Conservation (phyloP, 1,284 basidiomycete species). For the Sporisorium iseilematis-ciliati region DNA sequence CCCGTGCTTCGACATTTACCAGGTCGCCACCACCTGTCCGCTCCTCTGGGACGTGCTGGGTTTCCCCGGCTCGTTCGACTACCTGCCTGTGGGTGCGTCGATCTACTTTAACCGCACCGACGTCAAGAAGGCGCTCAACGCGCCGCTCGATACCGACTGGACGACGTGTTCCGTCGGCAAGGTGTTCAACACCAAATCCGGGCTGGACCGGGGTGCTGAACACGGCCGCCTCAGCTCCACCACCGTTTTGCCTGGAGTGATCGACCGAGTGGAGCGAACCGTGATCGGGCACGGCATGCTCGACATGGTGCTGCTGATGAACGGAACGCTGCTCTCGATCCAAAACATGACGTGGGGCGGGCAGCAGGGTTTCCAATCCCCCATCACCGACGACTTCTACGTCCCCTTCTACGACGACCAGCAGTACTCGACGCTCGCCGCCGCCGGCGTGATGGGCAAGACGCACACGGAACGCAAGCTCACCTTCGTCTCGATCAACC, state of each 20-base stretch:
- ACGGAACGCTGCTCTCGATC: constrained; percentile 58
- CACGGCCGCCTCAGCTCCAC: constrained; percentile 19
- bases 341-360: constrained; percentile 68
- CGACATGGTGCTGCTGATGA: constrained; percentile 59
- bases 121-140: constrained; percentile 63
- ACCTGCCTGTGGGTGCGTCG: constrained; percentile 24
- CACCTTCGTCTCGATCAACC: constrained; percentile 52
- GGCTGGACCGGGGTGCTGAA: constrained; percentile 30
- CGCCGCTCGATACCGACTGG: constrained; percentile 47
- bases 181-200: constrained; percentile 48
- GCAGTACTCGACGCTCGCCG: constrained; percentile 27
- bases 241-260: constrained; percentile 53
- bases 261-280: constrained; percentile 56
- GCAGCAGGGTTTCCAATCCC: constrained; percentile 61
- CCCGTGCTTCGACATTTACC: constrained; percentile 53
- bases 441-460: constrained; percentile 36
- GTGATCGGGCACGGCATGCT: constrained; percentile 62
- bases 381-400: constrained; percentile 47
- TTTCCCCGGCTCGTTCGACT: constrained; percentile 24
- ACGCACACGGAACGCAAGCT: constrained; percentile 60
- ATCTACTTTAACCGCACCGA: constrained; percentile 52
- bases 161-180: constrained; percentile 37
- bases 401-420: constrained; percentile 34
- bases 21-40: constrained; percentile 40
- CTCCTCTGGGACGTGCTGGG: constrained; percentile 40